phyloP scores from a whole-genome alignment of 106 monocot species.

The Allium fistulosum region DNA sequence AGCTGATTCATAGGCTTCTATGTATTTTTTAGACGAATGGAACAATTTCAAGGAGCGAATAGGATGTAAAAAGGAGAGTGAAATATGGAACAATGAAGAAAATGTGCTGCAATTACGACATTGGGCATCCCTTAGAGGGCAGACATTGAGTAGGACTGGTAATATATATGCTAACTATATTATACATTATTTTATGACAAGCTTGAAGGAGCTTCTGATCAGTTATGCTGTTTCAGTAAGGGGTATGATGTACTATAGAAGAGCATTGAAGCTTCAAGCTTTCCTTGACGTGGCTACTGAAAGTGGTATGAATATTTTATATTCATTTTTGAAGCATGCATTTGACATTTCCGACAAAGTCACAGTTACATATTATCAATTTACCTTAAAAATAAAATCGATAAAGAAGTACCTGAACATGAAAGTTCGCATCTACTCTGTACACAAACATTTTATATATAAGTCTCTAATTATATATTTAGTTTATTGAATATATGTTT shows the following conservation, averaged over 20 bases:
- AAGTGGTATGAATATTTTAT: slow-evolving; percentile 32
- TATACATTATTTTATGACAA: not conserved
- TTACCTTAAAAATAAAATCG: no score
- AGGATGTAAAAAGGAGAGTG: slow-evolving; percentile 75
- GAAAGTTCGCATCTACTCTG: no score
- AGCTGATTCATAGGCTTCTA: not conserved
- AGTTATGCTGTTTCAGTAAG: slow-evolving; percentile 48
- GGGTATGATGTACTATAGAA: slow-evolving; percentile 98
- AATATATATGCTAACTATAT: slow-evolving; percentile 1
- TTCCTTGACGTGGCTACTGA: slow-evolving; percentile 99
- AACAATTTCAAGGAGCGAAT: slow-evolving; percentile 97
- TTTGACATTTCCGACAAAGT: no score
- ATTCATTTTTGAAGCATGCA: slow-evolving; percentile 49
- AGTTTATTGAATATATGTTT: no score
- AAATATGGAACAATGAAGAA: slow-evolving; percentile 91
- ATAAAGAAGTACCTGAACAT: no score
- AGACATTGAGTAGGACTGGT: slow-evolving; percentile 98
- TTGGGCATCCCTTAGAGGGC: slow-evolving; percentile 91
- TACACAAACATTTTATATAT: no score
- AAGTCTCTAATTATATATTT: no score
- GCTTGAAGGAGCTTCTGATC: not conserved
- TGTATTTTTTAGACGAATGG: slow-evolving; percentile 73
- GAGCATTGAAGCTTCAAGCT: slow-evolving; percentile 93
- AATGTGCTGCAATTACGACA: slow-evolving; percentile 96
- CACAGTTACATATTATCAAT: not conserved